Evolutionary conservation across 2,329 filamentous ascomycete genomes (phyloP).

Genomic region (Alternaria solani): DNA sequence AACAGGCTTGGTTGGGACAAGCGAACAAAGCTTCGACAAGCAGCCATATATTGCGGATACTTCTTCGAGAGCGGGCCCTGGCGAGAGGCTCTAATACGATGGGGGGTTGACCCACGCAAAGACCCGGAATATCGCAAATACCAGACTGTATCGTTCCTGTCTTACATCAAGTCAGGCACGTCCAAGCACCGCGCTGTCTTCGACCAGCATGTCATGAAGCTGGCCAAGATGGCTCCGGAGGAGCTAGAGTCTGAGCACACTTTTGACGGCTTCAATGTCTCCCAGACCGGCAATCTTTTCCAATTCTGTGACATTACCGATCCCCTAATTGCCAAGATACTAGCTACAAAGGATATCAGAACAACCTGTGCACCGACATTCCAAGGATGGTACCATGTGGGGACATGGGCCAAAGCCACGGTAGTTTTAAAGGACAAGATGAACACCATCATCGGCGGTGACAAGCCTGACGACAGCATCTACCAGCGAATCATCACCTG

Average conservation of each 20-base stretch:
- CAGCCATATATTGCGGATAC: constrained; percentile 85
- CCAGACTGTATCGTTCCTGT: constrained; percentile 71
- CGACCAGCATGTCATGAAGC: constrained; percentile 35
- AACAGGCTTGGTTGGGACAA: constrained; percentile 70
- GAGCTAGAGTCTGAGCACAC: constrained; percentile 64
- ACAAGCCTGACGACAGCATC: constrained; percentile 40
- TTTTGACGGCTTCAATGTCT: constrained; percentile 80
- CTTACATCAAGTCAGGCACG: constrained; percentile 42
- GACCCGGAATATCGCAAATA: constrained; percentile 81
- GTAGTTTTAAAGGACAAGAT: constrained; percentile 90
- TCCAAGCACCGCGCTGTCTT: constrained; percentile 36
- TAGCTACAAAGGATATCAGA: constrained; percentile 66
- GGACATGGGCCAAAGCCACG: constrained; percentile 82
- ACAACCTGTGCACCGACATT: constrained; percentile 54
- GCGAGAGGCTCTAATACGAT: constrained; percentile 84
- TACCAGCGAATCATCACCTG: constrained; percentile 44
- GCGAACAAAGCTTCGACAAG: constrained; percentile 70
- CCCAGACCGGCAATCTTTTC: constrained; percentile 87
- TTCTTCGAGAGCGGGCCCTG: constrained; percentile 93
- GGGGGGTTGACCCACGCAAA: constrained; percentile 83
- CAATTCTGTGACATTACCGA: constrained; percentile 93
- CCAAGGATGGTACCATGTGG: constrained; percentile 86
- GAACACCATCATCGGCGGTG: constrained; percentile 49
- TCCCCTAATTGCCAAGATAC: constrained; percentile 71
- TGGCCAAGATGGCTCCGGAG: constrained; percentile 32